Evolutionary conservation across 371 early-diverging fungal species (phyloP).

Genomic region (Rhizopus sp.): DNA sequence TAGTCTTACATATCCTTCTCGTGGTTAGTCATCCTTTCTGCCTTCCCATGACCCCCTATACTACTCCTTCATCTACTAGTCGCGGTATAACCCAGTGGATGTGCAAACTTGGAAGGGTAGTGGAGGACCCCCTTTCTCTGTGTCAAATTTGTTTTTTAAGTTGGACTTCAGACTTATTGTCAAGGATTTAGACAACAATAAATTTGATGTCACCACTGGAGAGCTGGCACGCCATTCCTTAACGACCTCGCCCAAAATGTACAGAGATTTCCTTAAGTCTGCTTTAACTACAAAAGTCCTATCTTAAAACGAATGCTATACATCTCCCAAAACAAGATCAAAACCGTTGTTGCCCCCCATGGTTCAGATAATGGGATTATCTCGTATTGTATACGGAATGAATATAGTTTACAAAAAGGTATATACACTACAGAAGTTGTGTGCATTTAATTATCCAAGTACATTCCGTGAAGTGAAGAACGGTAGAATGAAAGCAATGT

Average conservation of each 20-base stretch:
- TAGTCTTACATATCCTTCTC: no score
- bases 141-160: slow-evolving; percentile 10
- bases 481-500: slow-evolving; percentile 12
- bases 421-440: slow-evolving; percentile 10
- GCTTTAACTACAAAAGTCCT: slow-evolving; percentile 5
- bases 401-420: slow-evolving; percentile 13
- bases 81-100: no score
- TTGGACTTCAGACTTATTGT: slow-evolving; percentile 19
- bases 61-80: no score
- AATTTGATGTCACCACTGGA: slow-evolving; percentile 15
- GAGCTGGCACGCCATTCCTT: slow-evolving; percentile 13
- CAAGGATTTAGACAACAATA: slow-evolving; percentile 10
- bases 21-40: no score
- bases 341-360: slow-evolving; percentile 12
- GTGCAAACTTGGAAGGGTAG: no score
- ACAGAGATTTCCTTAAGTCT: slow-evolving; percentile 12
- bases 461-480: slow-evolving; percentile 12
- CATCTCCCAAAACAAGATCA: slow-evolving; percentile 7
- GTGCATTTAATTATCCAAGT: slow-evolving; percentile 13
- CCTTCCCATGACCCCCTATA: no score
- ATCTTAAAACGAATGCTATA: slow-evolving; percentile 15
- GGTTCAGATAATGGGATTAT: slow-evolving; percentile 10
- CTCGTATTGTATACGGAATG: slow-evolving; percentile 8
- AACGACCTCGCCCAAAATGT: slow-evolving; percentile 13
- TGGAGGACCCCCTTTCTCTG: slow-evolving; percentile 5